A percentile compares a stretch with the other conserved stretches of the same genome.
Conservation (phyloP, 1,284 basidiomycete species). For the Psilocybe mexicana region DNA sequence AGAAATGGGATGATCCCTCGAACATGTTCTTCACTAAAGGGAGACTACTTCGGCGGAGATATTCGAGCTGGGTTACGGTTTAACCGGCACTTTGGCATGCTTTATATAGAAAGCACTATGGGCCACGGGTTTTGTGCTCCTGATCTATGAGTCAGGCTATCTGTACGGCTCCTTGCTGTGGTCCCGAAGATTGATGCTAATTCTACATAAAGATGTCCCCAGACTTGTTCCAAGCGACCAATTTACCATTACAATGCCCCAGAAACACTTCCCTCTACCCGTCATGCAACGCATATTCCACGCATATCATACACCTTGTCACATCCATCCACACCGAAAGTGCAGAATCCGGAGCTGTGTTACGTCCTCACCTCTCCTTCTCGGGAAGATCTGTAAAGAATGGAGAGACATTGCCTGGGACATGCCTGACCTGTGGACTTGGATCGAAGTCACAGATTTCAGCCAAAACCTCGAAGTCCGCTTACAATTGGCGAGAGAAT, state of each 20-base stretch:
- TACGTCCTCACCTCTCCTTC: slow-evolving; percentile 3
- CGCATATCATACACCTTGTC: background rate
- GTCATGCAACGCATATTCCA: slow-evolving; percentile 4
- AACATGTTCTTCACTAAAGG: no score
- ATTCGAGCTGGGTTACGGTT: no score
- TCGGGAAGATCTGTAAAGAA: slow-evolving; percentile 10
- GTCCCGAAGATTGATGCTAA: no score
- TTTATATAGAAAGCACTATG: no score
- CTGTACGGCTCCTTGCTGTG: no score
- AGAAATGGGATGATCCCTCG: no score
- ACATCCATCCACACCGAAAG: slow-evolving; percentile 1
- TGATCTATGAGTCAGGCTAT: no score
- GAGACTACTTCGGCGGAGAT: no score
- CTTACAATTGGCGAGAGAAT: background rate
- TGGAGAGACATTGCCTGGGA: slow-evolving; percentile 13
- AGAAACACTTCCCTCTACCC: background rate
- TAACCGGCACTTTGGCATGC: no score
- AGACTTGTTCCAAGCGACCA: background rate
- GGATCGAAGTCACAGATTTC: slow-evolving; percentile 4
- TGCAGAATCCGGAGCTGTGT: slow-evolving; percentile 1
- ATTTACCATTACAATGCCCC: background rate
- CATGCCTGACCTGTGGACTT: slow-evolving; percentile 5
- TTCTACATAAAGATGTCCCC: no score
- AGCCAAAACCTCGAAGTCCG: background rate
- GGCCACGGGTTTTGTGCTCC: no score